A percentile compares a stretch with the other conserved stretches of the same genome.
phyloP scores from a whole-genome alignment of 1,139 yeast species.

The Meyerozyma carpophila region DNA sequence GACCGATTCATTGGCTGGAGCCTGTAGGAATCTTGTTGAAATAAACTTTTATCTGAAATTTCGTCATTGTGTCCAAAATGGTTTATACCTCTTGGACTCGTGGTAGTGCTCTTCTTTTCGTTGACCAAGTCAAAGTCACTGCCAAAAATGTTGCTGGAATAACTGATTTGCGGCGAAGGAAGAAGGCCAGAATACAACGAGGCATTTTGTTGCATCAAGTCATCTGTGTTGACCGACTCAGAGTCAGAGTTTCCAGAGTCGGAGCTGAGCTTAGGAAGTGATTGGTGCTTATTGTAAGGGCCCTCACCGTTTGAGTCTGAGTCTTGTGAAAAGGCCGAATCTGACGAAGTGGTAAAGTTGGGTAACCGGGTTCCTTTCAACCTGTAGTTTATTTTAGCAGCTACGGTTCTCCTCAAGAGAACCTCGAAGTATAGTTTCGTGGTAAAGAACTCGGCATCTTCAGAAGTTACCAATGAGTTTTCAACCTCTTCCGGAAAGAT shows the following conservation, averaged over 20 bases:
- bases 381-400: constrained; percentile 39
- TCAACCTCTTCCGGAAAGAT: constrained; percentile 27
- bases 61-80: background rate
- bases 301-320: constrained; percentile 4
- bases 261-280: background rate
- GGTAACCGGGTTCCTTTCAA: constrained; percentile 14
- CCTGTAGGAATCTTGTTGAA: constrained; percentile 18
- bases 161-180: constrained; percentile 39
- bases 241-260: constrained; percentile 2
- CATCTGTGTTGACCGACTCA: constrained; percentile 24
- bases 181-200: constrained; percentile 28
- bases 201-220: constrained; percentile 27
- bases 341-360: background rate
- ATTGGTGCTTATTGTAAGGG: background rate
- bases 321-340: constrained; percentile 4
- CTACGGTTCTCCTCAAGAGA: constrained; percentile 35
- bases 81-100: background rate
- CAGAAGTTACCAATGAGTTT: constrained; percentile 14
- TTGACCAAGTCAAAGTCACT: constrained; percentile 3
- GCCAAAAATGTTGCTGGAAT: constrained; percentile 27
- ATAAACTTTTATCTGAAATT: background rate
- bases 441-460: constrained; percentile 27
- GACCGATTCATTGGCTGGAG: constrained; percentile 30
- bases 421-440: constrained; percentile 31
- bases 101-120: background rate